Conservation (phyloP, 371 early-diverging fungal genomes). For the Zancudomyces culisetae region DNA sequence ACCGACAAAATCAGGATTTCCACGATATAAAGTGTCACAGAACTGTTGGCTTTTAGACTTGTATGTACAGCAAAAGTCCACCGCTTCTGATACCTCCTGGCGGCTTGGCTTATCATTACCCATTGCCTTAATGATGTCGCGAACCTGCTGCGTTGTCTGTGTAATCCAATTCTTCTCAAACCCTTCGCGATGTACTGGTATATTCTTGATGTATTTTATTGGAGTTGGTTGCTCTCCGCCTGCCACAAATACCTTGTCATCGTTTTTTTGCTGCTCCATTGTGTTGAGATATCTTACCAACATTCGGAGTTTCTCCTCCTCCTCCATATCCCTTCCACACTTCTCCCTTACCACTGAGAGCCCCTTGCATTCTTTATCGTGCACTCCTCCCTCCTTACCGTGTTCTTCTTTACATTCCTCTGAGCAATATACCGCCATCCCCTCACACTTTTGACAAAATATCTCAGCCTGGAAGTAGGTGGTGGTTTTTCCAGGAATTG, state of each 20-base stretch:
- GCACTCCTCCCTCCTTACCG: conserved; percentile 26
- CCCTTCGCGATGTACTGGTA: conserved; percentile 34
- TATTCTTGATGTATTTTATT: conserved; percentile 32
- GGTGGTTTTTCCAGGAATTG: conserved; percentile 14
- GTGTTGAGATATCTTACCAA: conserved; percentile 28
- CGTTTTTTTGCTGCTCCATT: conserved; percentile 15
- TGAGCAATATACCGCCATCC: conserved; percentile 38
- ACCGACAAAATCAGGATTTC: conserved; percentile 35
- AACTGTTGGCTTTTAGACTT: conserved; percentile 37
- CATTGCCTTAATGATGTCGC: conserved; percentile 25
- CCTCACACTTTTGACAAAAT: conserved; percentile 32
- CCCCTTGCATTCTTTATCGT: conserved; percentile 29
- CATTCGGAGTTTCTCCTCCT: conserved; percentile 32
- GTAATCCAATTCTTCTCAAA: conserved; percentile 30
- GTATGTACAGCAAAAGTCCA: conserved; percentile 42
- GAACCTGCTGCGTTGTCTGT: conserved; percentile 27
- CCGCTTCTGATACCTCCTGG: conserved; percentile 26
- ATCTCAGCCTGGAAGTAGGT: conserved; percentile 9
- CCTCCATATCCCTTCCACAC: conserved; percentile 27
- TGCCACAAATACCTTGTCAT: conserved; percentile 2
- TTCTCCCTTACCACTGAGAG: conserved; percentile 28
- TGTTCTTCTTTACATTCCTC: conserved; percentile 28
- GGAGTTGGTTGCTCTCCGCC: conserved; percentile 19
- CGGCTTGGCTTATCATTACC: conserved; percentile 21
- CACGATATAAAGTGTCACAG: conserved; percentile 29